These are phyloP conservation scores for Umbellularia californica DNA, from an alignment of 164 flowering plant genomes.

Conservation along the genomic window DNA sequence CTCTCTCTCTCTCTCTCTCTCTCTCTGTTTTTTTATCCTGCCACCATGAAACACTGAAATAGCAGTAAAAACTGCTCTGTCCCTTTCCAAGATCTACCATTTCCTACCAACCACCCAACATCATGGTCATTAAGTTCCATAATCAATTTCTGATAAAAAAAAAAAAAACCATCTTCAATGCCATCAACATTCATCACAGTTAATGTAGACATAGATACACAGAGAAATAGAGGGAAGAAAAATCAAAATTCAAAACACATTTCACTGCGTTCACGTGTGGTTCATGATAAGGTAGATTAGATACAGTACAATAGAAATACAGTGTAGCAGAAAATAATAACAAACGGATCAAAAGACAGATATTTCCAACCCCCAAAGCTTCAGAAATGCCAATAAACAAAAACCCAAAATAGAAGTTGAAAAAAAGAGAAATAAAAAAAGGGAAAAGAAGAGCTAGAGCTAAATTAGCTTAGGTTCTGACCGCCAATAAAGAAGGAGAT, in stretches of 20 bases:
- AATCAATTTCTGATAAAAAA: no score
- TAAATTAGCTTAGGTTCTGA: constrained; percentile 25
- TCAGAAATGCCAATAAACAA: no score
- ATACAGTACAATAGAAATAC: constrained; percentile 10
- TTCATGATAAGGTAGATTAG: constrained; percentile 1
- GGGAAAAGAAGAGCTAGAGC: not conserved
- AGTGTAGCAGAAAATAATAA: constrained; percentile 1
- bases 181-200: not conserved
- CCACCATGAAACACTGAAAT: no score
- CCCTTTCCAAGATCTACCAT: no score
- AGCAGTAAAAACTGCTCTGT: no score
- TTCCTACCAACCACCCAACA: no score
- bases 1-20: no score
- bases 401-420: not conserved
- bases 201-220: no score
- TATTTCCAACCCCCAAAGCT: not conserved
- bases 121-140: no score
- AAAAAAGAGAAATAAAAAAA: not conserved
- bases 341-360: not conserved
- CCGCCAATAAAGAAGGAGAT: constrained; percentile 44
- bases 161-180: not conserved
- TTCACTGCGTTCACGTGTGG: not conserved
- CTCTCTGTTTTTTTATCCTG: no score
- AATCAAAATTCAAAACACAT: not conserved
- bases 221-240: not conserved